Percentiles rank a stretch among this genome's conserved stretches.
phyloP scores from a whole-genome alignment of 805 yeast species.

The Candida odintsovae region DNA sequence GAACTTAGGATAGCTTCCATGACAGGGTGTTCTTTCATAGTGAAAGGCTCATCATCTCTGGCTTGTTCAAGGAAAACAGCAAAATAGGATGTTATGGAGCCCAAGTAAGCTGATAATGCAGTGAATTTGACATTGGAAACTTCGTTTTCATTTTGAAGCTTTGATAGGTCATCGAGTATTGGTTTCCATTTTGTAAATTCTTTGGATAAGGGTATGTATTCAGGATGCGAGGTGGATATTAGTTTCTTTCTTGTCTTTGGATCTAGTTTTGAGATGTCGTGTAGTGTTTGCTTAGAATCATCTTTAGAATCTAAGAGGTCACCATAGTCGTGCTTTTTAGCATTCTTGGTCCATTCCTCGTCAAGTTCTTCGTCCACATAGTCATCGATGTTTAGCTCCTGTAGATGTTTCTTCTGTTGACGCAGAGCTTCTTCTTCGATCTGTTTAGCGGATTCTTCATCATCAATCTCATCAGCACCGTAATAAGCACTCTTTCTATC shows the following conservation, averaged over 20 bases:
- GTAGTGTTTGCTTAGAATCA: slow-evolving; percentile 28
- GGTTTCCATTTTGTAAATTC: slow-evolving; percentile 47
- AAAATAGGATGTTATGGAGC: slow-evolving; percentile 72
- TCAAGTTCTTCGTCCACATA: slow-evolving; percentile 71
- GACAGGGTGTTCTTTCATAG: slow-evolving; percentile 81
- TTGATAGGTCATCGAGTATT: slow-evolving; percentile 32
- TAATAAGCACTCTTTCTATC: slow-evolving; percentile 38
- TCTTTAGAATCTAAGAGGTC: slow-evolving; percentile 19
- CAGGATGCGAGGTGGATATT: slow-evolving; percentile 68
- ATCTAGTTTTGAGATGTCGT: slow-evolving; percentile 46
- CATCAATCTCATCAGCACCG: slow-evolving; percentile 47
- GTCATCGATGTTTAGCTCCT: slow-evolving; percentile 70
- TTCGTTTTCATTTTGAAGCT: slow-evolving; percentile 27
- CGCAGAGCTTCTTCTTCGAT: slow-evolving; percentile 86
- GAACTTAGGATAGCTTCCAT: slow-evolving; percentile 82
- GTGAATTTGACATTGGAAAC: slow-evolving; percentile 46
- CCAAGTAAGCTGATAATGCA: slow-evolving; percentile 76
- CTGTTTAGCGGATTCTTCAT: slow-evolving; percentile 69
- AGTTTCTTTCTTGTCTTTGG: slow-evolving; percentile 46
- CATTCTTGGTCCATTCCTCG: slow-evolving; percentile 72
- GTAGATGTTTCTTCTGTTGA: slow-evolving; percentile 74
- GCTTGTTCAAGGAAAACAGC: slow-evolving; percentile 62
- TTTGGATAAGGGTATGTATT: slow-evolving; percentile 67
- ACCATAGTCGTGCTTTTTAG: slow-evolving; percentile 39
- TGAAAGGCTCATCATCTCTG: slow-evolving; percentile 46